Base-by-base conservation (phyloP, 1,284 basidiomycete genomes). In the Quambalaria eucalypti region DNA sequence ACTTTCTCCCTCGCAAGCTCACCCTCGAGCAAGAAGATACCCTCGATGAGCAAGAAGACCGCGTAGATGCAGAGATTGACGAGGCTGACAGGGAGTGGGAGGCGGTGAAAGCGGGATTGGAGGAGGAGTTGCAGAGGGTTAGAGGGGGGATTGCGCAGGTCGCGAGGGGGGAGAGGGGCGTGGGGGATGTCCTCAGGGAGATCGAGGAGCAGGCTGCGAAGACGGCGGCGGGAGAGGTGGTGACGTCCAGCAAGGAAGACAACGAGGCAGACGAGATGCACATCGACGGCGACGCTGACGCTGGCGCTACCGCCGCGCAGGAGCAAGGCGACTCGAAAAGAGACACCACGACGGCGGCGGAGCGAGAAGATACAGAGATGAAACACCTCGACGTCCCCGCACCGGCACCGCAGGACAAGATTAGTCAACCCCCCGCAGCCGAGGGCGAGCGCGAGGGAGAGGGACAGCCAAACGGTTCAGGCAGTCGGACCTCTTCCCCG, bases 1-100 rank as follows among this genome's bases (percentile, higher is more conserved):
- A 46, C 21, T 46, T 23, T 26, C 42, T 46, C 2, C 42, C 42
- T 4, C 42, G 21, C 42, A 46, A 46, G 42, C 25, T 46, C n/a
- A 46, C 42, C 12, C 21, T 26, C 6, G 21, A 46, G 42, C 42
- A 46, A 26, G 42, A 46, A 12, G 42, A 46, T 21, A 19, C 25
- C 12, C 25, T 71, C 69, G 48, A 62, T 62, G 31, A 72, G 23
- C 31, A 57, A 55, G 25, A 56, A 38, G 25, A 39, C 23, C 39
- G 48, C 10, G 28, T 56, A 30, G 28, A 25, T 14, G 28, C 28
- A 12, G 28, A 19, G n/a, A 28, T 28, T 16, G 28, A 50, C n/a
- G 47, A 48, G 47, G 47, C 29, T 9, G 49, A 25, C 10, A 23
- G 23, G 49, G 29, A 25, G 31, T 55, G 29, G 47, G 10, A 54